phyloP scores from a whole-genome alignment of 2,329 filamentous ascomycete species.

The Fusarium albidum region DNA sequence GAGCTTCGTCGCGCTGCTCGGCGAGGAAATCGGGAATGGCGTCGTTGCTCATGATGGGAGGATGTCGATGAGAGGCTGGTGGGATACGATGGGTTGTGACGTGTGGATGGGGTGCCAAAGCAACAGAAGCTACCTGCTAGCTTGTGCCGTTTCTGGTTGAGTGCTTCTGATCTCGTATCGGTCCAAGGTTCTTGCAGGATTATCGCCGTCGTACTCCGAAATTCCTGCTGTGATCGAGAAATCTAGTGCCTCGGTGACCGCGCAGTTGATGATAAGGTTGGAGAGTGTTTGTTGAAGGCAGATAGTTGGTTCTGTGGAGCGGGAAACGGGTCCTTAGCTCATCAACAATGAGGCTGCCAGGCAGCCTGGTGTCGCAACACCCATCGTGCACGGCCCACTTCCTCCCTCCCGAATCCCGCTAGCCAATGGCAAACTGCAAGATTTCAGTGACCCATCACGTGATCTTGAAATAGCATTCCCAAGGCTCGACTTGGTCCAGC shows the following conservation, averaged over 20 bases:
- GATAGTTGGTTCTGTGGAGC: slow-evolving; percentile 33
- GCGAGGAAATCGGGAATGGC: slow-evolving; percentile 91
- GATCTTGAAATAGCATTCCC: slow-evolving; percentile 34
- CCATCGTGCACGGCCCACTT: slow-evolving; percentile 36
- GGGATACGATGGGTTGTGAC: slow-evolving; percentile 18
- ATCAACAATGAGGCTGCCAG: slow-evolving; percentile 48
- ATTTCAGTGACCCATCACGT: slow-evolving; percentile 40
- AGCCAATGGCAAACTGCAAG: slow-evolving; percentile 27
- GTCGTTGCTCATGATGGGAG: slow-evolving; percentile 77
- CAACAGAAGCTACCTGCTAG: slow-evolving; percentile 29
- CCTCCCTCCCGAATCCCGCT: background rate
- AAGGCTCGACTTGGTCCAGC: slow-evolving; percentile 35
- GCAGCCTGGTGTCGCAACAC: slow-evolving; percentile 49
- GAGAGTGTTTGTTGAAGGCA: slow-evolving; percentile 14
- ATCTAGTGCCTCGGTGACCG: background rate
- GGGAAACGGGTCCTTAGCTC: slow-evolving; percentile 34
- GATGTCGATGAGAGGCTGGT: slow-evolving; percentile 23
- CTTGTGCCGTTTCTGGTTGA: slow-evolving; percentile 28
- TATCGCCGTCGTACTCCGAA: background rate
- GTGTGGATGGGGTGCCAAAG: slow-evolving; percentile 33
- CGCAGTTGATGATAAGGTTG: slow-evolving; percentile 3
- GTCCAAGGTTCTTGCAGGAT: background rate
- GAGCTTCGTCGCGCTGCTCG: slow-evolving; percentile 86
- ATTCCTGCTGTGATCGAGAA: background rate
- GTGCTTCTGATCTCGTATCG: slow-evolving; percentile 8